A percentile compares a stretch with the other conserved stretches of the same genome.
These are phyloP conservation scores for Mycena sanguinolenta DNA, from an alignment of 768 basidiomycete genomes.

Conservation along the genomic window DNA sequence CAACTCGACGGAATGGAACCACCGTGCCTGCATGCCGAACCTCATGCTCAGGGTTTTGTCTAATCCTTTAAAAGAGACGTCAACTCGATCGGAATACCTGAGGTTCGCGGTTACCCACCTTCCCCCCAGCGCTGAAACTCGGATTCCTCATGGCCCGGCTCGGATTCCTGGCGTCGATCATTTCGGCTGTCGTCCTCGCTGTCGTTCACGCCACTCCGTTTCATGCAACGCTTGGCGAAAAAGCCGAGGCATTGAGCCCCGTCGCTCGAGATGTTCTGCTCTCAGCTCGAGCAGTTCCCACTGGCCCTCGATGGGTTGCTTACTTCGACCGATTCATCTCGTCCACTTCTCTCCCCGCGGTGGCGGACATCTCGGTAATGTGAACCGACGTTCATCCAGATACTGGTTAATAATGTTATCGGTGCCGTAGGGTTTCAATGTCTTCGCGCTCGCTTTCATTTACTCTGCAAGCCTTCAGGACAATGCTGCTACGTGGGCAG, in stretches of 20 bases:
- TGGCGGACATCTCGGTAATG: conserved; percentile 10
- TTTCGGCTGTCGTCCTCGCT: conserved; percentile 23
- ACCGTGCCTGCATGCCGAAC: no score
- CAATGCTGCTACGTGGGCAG: conserved; percentile 28
- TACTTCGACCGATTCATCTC: conserved; percentile 36
- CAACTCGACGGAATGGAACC: no score
- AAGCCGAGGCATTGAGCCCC: conserved; percentile 28
- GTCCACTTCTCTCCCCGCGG: conserved; percentile 24
- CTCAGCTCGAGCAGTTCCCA: conserved; percentile 25
- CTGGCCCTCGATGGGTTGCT: conserved; percentile 26
- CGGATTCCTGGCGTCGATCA: conserved; percentile 32
- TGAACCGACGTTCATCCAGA: conserved; percentile 1
- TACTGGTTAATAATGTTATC: conserved; percentile 16
- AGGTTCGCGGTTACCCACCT: conserved; percentile 15
- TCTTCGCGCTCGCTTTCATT: conserved; percentile 33
- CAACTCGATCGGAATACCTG: conserved; percentile 2
- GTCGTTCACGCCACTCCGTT: conserved; percentile 19
- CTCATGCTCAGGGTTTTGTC: conserved; percentile 2
- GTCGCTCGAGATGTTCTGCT: no score
- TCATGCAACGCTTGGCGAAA: conserved; percentile 22
- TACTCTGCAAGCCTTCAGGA: conserved; percentile 22
- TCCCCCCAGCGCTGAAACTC: conserved; percentile 11
- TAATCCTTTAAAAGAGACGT: conserved; percentile 18
- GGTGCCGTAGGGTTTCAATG: conserved; percentile 33
- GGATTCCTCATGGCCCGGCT: conserved; percentile 7